Conservation (phyloP, 163 green algal genomes). For the Trebouxia gelatinosa region DNA sequence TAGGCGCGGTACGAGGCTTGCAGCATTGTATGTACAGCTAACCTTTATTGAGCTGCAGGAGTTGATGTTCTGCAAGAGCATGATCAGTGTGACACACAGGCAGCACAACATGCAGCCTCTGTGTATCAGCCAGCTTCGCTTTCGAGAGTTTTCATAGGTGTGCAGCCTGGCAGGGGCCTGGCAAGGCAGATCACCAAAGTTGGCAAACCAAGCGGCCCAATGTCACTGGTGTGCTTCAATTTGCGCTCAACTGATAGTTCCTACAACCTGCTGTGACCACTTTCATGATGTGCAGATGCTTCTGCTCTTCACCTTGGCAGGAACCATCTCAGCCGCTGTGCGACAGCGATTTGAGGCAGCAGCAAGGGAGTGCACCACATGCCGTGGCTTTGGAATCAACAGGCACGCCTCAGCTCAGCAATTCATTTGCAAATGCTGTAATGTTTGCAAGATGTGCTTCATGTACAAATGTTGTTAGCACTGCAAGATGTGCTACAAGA, state of each 20-base stretch:
- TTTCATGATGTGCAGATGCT: slow-evolving; percentile 53
- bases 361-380: slow-evolving; percentile 57
- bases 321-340: slow-evolving; percentile 57
- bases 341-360: slow-evolving; percentile 45
- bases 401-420: slow-evolving; percentile 31
- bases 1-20: too few species aligned
- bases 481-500: too few species aligned
- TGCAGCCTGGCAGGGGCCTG: slow-evolving; percentile 11
- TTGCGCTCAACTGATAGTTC: background rate
- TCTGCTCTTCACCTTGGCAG: slow-evolving; percentile 52
- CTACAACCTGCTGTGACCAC: too few species aligned
- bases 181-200: slow-evolving; percentile 1
- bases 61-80: too few species aligned
- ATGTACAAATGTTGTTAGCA: too few species aligned
- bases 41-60: too few species aligned
- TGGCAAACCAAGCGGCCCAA: slow-evolving; percentile 22
- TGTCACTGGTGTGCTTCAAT: slow-evolving; percentile 10
- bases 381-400: slow-evolving; percentile 65
- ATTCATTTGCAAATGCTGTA: background rate
- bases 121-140: slow-evolving; percentile 19
- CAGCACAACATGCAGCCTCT: too few species aligned
- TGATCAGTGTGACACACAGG: too few species aligned
- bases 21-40: too few species aligned
- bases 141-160: slow-evolving; percentile 20
- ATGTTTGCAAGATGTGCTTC: too few species aligned